A percentile compares a stretch with the other conserved stretches of the same genome.
phyloP scores from a whole-genome alignment of 441 rosid species.

The Populus hybrid region DNA sequence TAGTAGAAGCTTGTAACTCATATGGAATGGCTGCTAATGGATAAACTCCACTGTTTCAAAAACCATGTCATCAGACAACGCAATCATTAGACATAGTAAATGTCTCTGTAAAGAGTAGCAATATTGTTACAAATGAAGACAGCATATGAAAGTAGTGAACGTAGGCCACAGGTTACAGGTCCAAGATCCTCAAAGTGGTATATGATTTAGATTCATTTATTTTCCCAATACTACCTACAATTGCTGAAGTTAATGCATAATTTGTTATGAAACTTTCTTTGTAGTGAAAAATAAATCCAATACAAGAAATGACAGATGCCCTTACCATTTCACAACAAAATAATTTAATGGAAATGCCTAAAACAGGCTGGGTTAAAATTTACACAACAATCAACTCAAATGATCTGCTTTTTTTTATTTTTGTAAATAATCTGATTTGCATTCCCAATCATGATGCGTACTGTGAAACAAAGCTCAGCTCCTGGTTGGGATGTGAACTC shows the following conservation, averaged over 20 bases:
- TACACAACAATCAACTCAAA: neutral
- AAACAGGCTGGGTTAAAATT: neutral
- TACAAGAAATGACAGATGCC: neutral
- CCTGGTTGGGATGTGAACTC: neutral
- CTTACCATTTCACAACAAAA: neutral
- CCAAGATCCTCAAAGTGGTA: neutral
- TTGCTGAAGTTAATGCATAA: neutral
- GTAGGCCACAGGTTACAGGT: neutral
- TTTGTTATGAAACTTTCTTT: neutral
- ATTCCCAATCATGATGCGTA: too few species aligned
- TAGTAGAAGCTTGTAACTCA: slow-evolving; percentile 25
- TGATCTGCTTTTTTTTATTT: neutral
- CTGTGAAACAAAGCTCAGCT: neutral
- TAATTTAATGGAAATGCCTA: neutral
- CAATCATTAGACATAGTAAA: neutral
- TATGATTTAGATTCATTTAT: neutral
- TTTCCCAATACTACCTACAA: neutral
- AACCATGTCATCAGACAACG: slow-evolving; percentile 8
- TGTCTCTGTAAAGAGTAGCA: neutral
- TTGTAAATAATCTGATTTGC: neutral
- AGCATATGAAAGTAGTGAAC: neutral
- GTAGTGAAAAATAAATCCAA: neutral
- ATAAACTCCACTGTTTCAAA: slow-evolving; percentile 61
- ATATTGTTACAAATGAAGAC: neutral
- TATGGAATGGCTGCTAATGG: slow-evolving; percentile 52